Percentiles rank a stretch among this genome's conserved stretches.
Evolutionary conservation across 2,329 filamentous ascomycete species (phyloP).

Genomic region (Sclerotinia subarctica): DNA sequence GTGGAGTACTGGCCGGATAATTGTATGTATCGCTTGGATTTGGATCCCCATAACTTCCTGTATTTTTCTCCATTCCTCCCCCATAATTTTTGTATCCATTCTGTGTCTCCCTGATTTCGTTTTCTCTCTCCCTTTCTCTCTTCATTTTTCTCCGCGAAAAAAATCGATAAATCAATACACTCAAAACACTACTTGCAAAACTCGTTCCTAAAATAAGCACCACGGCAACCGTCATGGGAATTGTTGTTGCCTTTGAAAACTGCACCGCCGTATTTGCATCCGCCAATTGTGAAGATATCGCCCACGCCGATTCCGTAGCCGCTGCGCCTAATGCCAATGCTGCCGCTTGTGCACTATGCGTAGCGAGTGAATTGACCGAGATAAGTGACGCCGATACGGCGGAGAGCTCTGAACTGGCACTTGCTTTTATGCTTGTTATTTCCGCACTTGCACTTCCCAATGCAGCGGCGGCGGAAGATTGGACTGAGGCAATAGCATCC

Average conservation of each 20-base stretch:
- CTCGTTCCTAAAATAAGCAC: slow-evolving; percentile 4
- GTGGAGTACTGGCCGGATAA: not conserved
- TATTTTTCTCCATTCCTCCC: not conserved
- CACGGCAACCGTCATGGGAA: slow-evolving; percentile 7
- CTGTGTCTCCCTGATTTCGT: not conserved
- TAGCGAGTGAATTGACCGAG: not conserved
- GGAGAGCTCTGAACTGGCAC: not conserved
- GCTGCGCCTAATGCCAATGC: slow-evolving; percentile 1
- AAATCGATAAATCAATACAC: slow-evolving; percentile 8
- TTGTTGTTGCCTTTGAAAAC: not conserved
- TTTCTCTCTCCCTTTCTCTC: not conserved
- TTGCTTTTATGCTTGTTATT: not conserved
- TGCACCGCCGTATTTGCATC: not conserved
- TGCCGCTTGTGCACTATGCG: slow-evolving; percentile 1
- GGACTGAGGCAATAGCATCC: not conserved
- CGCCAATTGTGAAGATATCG: not conserved
- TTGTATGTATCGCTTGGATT: not conserved
- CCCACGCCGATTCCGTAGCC: not conserved
- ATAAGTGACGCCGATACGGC: not conserved
- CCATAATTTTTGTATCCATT: not conserved
- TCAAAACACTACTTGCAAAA: not conserved
- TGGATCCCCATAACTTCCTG: not conserved
- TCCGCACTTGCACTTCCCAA: not conserved
- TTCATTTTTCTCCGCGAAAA: not conserved
- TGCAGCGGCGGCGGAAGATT: slow-evolving; percentile 7